Evolutionary conservation across 208 protist genomes (phyloP), one percentile per base, ranked within the genome.

Genomic region (Eutreptiella sp.): DNA sequence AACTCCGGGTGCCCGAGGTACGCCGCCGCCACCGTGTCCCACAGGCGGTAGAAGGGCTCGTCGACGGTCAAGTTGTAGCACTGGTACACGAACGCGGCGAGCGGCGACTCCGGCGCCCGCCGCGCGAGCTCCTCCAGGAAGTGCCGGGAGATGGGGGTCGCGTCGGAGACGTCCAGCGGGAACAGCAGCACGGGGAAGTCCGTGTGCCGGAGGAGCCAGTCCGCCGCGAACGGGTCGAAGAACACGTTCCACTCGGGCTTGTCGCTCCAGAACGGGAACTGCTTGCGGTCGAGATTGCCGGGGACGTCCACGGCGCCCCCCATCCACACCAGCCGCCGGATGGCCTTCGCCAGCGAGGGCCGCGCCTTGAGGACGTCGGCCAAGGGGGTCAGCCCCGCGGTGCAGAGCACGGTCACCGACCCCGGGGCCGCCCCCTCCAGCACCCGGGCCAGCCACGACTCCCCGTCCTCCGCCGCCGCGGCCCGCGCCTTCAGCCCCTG

Each of bases 11-110:
- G 39, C 21, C 33, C 9, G 9, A 47, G n/a, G 24, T 57, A 57
- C n/a, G 31, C 50, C n/a, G 50, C 50, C 16, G 50, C 50, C n/a
- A 57, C 50, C 16, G 26, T 47, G 36, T 57, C 50, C 50, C 50
- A 57, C 16, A 57, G 29, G 21, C 29, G 16, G 50, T 57, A 57
- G 36, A 27, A 57, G 9, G 50, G 14, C 16, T 57, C 11, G 36
- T 7, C 39, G 9, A 16, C 9, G 9, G 39, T 33, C 14, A 36
- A 9, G 9, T 54, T 16, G 50, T 57, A 57, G 11, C 31, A 24
- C 14, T 14, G 19, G 11, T 53, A 28, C 9, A 57, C 29, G 11
- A 57, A 9, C 50, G 33, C 16, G 36, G 33, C 31, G 16, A 57
- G 50, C 28, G 16, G 14, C 11, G 9, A 26, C 24, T 47, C 11